Conservation (phyloP, 2,329 filamentous ascomycete species). For the Fulvia fulva region DNA sequence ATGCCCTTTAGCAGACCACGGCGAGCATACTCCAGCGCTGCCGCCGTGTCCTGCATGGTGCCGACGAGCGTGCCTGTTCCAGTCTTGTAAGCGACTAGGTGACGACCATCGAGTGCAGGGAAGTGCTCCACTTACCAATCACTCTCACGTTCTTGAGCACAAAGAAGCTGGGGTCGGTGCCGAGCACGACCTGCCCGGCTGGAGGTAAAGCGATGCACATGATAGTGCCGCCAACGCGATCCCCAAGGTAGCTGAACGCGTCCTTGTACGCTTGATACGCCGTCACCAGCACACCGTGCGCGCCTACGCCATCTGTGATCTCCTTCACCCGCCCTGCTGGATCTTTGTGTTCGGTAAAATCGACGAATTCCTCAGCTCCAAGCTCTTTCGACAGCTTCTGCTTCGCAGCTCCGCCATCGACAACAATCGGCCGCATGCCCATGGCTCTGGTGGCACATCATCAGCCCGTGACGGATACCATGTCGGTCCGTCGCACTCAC, state of each 20-base stretch:
- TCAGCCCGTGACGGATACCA: not conserved
- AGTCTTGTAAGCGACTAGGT: not conserved
- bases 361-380: conserved; percentile 55
- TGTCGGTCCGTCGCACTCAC: not conserved
- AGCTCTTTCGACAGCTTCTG: conserved; percentile 44
- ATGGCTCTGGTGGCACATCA: conserved; percentile 39
- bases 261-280: conserved; percentile 37
- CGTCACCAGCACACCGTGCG: conserved; percentile 41
- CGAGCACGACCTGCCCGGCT: conserved; percentile 34
- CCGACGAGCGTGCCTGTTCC: conserved; percentile 43
- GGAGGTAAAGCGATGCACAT: conserved; percentile 47
- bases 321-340: conserved; percentile 44
- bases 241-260: conserved; percentile 44
- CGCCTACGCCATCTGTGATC: conserved; percentile 45
- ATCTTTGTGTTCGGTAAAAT: conserved; percentile 45
- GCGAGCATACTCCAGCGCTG: conserved; percentile 46
- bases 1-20: conserved; percentile 50
- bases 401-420: conserved; percentile 51
- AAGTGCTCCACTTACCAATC: not conserved
- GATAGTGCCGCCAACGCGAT: conserved; percentile 47
- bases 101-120: not conserved
- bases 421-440: conserved; percentile 54
- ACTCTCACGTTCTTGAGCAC: conserved; percentile 30
- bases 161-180: conserved; percentile 34
- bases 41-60: conserved; percentile 46